Evolutionary conservation across 1,139 yeast species (phyloP).

Genomic region (Pichia sp.): DNA sequence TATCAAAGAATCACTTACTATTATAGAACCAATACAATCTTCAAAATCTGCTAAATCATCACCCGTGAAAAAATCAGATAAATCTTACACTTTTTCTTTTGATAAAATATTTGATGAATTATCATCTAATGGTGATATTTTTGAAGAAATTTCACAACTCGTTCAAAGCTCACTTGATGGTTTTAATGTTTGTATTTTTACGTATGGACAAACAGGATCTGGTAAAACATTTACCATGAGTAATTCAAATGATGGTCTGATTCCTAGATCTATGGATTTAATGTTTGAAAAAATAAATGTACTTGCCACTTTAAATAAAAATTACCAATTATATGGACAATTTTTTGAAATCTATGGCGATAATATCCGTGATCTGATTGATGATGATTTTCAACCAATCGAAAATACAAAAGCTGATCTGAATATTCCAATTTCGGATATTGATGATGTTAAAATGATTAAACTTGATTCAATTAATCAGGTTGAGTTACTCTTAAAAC

Average conservation of each 20-base stretch:
- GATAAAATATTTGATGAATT: conserved; percentile 67
- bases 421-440: conserved; percentile 43
- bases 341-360: conserved; percentile 91
- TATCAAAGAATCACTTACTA: conserved; percentile 43
- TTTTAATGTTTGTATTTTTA: conserved; percentile 85
- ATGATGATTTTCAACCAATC: background rate
- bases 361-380: conserved; percentile 60
- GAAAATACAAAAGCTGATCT: conserved; percentile 19
- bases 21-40: conserved; percentile 26
- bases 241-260: conserved; percentile 64
- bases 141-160: conserved; percentile 79
- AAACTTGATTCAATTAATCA: conserved; percentile 38
- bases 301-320: conserved; percentile 57
- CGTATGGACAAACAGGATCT: conserved; percentile 97
- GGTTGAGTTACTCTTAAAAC: conserved; percentile 45
- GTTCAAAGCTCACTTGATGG: conserved; percentile 92
- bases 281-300: conserved; percentile 57
- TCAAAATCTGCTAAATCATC: too few species aligned
- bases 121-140: conserved; percentile 55
- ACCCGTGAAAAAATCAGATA: conserved; percentile 1
- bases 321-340: conserved; percentile 61
- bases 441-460: conserved; percentile 48
- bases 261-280: conserved; percentile 68
- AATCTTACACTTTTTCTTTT: conserved; percentile 49
- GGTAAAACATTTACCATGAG: conserved; percentile 96